These are phyloP conservation scores for Apiospora kogelbergensis DNA, from an alignment of 2,329 filamentous ascomycete species.

Conservation along the genomic window DNA sequence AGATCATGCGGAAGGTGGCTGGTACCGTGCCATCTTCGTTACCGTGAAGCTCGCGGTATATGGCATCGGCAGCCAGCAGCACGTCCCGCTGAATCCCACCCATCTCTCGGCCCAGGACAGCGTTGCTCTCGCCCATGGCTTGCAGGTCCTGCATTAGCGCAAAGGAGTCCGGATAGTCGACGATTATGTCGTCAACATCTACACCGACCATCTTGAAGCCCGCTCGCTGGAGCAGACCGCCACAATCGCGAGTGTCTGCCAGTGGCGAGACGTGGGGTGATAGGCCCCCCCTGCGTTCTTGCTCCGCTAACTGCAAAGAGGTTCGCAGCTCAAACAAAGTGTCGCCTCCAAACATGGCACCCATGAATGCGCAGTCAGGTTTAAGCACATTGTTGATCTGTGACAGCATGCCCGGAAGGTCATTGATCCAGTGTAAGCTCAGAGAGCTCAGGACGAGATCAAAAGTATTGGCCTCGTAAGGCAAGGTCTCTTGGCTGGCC, in stretches of 20 bases:
- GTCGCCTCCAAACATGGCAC: conserved; percentile 95
- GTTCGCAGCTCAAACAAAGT: conserved; percentile 91
- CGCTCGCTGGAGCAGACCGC: conserved; percentile 79
- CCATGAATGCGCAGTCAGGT: conserved; percentile 88
- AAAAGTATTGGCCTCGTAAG: conserved; percentile 75
- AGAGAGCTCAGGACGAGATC: conserved; percentile 88
- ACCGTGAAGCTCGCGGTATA: conserved; percentile 85
- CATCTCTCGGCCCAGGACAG: conserved; percentile 80
- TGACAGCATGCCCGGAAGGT: conserved; percentile 79
- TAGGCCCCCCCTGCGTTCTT: conserved; percentile 88
- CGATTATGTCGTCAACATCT: conserved; percentile 94
- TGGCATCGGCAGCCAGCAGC: conserved; percentile 80
- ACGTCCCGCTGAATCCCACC: conserved; percentile 79
- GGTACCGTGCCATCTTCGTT: conserved; percentile 76
- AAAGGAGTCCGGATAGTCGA: conserved; percentile 89
- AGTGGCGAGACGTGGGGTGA: conserved; percentile 88
- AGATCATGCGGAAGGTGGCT: conserved; percentile 92
- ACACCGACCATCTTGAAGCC: conserved; percentile 96
- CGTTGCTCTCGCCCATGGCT: conserved; percentile 94
- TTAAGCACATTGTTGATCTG: conserved; percentile 87
- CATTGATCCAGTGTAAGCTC: conserved; percentile 96
- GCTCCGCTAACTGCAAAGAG: conserved; percentile 87
- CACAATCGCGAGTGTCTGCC: conserved; percentile 88
- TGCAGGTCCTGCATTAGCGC: conserved; percentile 92
- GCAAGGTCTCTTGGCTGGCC: conserved; percentile 71